Conservation (phyloP, 352 stramenopile genomes). For the Ophiocytium majus region DNA sequence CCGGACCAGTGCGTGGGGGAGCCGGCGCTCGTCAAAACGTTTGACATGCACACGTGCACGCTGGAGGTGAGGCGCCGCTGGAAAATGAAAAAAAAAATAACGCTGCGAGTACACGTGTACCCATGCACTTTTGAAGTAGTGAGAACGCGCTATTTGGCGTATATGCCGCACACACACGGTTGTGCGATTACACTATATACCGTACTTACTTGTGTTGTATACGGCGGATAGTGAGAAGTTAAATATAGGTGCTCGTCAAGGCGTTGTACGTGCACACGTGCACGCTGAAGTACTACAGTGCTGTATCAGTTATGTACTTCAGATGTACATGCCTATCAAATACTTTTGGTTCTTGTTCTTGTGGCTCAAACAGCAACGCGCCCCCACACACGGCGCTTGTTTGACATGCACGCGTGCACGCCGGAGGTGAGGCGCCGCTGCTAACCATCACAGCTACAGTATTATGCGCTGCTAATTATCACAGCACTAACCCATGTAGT, state of each 20-base stretch:
- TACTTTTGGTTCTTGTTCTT: neutral
- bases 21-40: slow-evolving; percentile 63
- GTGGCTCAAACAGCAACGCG: slow-evolving; percentile 55
- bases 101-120: too few relatives aligned
- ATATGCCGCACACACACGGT: too few relatives aligned
- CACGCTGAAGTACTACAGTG: neutral
- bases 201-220: too few relatives aligned
- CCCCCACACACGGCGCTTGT: slow-evolving; percentile 63
- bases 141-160: too few relatives aligned
- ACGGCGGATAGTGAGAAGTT: too few relatives aligned
- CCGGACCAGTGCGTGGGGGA: slow-evolving; percentile 66
- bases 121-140: too few relatives aligned
- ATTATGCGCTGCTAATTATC: too few relatives aligned
- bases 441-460: too few relatives aligned
- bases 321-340: neutral
- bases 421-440: slow-evolving; percentile 65
- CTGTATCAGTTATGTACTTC: neutral
- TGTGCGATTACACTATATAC: too few relatives aligned
- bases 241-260: too few relatives aligned
- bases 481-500: too few relatives aligned
- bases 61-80: slow-evolving; percentile 65
- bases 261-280: neutral
- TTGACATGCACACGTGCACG: slow-evolving; percentile 76
- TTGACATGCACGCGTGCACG: slow-evolving; percentile 75
- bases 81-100: too few relatives aligned